Evolutionary conservation across 2,329 filamentous ascomycete species (phyloP).

Genomic region (Pseudogymnoascus sp.): DNA sequence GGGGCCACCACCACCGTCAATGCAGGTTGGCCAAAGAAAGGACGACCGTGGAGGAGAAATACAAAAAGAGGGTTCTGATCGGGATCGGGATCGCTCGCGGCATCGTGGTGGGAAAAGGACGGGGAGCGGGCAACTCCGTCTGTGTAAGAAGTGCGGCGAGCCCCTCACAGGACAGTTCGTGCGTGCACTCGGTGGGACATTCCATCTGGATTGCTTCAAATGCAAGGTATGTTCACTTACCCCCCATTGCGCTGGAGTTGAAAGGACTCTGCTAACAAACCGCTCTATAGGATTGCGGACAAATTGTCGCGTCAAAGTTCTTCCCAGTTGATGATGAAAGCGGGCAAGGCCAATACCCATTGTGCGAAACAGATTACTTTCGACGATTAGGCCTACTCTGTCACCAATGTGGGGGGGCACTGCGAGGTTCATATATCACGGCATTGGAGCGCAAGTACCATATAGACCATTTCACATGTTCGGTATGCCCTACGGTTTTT

Average conservation of each 20-base stretch:
- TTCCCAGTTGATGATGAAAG: slow-evolving; percentile 92
- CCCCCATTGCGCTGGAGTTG: slow-evolving; percentile 8
- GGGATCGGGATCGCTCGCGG: slow-evolving; percentile 51
- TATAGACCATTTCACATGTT: slow-evolving; percentile 98
- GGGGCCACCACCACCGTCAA: slow-evolving; percentile 15
- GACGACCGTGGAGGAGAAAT: neutral
- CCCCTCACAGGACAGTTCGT: slow-evolving; percentile 92
- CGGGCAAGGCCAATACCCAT: slow-evolving; percentile 77
- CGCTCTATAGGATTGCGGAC: slow-evolving; percentile 71
- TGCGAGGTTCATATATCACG: slow-evolving; percentile 96
- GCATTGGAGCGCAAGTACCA: slow-evolving; percentile 97
- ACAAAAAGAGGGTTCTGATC: slow-evolving; percentile 31
- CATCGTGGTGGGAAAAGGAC: slow-evolving; percentile 42
- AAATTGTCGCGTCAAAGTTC: slow-evolving; percentile 97
- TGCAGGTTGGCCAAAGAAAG: slow-evolving; percentile 9
- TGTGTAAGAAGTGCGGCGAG: slow-evolving; percentile 82
- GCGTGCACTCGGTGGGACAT: slow-evolving; percentile 84
- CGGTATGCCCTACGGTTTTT: slow-evolving; percentile 93
- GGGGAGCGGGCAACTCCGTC: slow-evolving; percentile 51
- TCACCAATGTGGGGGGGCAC: slow-evolving; percentile 81
- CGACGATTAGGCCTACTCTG: slow-evolving; percentile 83
- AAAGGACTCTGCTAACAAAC: slow-evolving; percentile 14
- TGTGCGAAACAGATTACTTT: slow-evolving; percentile 98
- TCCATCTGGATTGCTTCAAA: slow-evolving; percentile 95
- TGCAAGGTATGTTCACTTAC: slow-evolving; percentile 58